Percentiles rank a stretch among this genome's conserved stretches.
Evolutionary conservation across 768 basidiomycete genomes (phyloP).

Genomic region (Mycena alexandri): DNA sequence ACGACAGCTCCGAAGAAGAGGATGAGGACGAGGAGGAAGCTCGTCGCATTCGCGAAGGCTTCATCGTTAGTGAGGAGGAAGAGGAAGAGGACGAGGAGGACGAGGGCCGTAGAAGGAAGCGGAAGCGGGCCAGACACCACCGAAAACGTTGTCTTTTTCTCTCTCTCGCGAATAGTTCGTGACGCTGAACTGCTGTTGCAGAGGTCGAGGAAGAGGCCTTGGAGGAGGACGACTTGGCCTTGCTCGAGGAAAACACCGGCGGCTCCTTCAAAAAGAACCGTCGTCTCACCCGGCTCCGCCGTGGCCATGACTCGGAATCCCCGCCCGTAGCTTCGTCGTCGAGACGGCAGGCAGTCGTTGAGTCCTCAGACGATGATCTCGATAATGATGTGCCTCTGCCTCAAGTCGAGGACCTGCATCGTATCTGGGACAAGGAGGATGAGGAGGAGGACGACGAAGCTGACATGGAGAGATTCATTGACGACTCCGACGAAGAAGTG

Average conservation of each 20-base stretch:
- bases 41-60: conserved; percentile 83
- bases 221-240: conserved; percentile 94
- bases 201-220: conserved; percentile 75
- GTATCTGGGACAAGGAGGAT: conserved; percentile 91
- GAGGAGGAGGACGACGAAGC: conserved; percentile 83
- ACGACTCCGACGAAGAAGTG: conserved; percentile 86
- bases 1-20: conserved; percentile 85
- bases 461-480: conserved; percentile 84
- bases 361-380: conserved; percentile 85
- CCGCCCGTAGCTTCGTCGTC: conserved; percentile 73
- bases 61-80: conserved; percentile 93
- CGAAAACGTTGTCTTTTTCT: conserved; percentile 57
- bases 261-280: conserved; percentile 72
- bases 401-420: conserved; percentile 72
- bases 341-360: conserved; percentile 68
- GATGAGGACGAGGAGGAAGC: conserved; percentile 94
- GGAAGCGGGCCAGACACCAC: conserved; percentile 79
- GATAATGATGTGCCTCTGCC: conserved; percentile 66
- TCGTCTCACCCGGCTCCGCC: conserved; percentile 77
- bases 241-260: conserved; percentile 92
- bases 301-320: conserved; percentile 80
- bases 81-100: conserved; percentile 86
- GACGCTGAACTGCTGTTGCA: conserved; percentile 31
- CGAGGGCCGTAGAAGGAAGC: conserved; percentile 68
- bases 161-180: conserved; percentile 12